These are phyloP conservation scores for Hirschioporus abietinus DNA, from an alignment of 768 basidiomycete species.

Conservation along the genomic window DNA sequence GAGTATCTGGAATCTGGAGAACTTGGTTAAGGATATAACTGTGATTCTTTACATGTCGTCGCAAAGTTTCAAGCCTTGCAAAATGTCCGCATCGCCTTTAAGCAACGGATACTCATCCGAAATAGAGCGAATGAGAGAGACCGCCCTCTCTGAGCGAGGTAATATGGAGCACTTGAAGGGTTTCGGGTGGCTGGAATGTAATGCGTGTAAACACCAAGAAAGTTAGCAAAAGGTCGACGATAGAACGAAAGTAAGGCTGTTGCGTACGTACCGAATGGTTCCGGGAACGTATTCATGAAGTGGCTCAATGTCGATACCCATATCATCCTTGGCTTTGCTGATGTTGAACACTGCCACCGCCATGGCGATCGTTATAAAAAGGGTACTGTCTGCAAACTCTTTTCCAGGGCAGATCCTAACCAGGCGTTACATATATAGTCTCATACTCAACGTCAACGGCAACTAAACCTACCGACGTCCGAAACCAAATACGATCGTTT, in stretches of 20 bases:
- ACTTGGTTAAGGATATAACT: too few species aligned
- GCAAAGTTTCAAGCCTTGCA: neutral
- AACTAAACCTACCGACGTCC: constrained; percentile 18
- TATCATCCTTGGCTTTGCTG: constrained; percentile 21
- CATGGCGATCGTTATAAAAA: constrained; percentile 31
- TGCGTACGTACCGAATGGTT: constrained; percentile 18
- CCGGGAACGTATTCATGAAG: constrained; percentile 18
- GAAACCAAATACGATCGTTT: constrained; percentile 9
- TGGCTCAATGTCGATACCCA: constrained; percentile 22
- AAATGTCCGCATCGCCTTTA: neutral
- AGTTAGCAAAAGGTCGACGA: too few species aligned
- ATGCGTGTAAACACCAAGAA: neutral
- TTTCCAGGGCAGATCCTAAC: constrained; percentile 34
- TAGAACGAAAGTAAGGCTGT: neutral
- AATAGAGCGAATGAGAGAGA: constrained; percentile 16
- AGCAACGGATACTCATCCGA: neutral
- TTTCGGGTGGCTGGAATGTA: constrained; percentile 21
- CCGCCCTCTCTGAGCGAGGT: constrained; percentile 22
- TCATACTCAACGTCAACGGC: neutral
- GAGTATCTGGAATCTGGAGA: too few species aligned
- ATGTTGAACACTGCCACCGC: constrained; percentile 32
- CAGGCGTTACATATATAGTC: neutral
- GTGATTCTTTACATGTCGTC: too few species aligned
- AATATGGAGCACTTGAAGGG: constrained; percentile 23
- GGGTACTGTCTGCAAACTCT: constrained; percentile 36